Evolutionary conservation across 352 stramenopile species (phyloP), one percentile per base, ranked within the genome.

Genomic region (Pythium diclinum): DNA sequence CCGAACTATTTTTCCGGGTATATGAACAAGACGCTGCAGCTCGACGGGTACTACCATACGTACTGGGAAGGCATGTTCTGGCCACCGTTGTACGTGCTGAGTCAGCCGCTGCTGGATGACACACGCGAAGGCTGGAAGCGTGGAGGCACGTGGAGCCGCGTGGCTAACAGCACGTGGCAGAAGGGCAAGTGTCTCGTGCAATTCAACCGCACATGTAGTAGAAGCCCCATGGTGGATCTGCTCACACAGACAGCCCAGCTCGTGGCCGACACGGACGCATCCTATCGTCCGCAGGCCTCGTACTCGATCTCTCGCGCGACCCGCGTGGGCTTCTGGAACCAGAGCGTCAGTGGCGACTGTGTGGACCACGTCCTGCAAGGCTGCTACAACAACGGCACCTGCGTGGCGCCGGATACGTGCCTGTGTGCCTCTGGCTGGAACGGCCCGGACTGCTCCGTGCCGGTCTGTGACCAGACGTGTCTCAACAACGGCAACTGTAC

Each of bases 351-450:
- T 53, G 77, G 73, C 4, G 69, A 77, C 23, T 99, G 96, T 73
- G 79, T 98, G 2, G 96, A 99, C 70, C 68, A 82, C 17, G 96
- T 99, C 13, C 47, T 97, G 10, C 81, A 86, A 54, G 96, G 96
- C 6, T 99, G 96, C 77, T 98, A 89, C 71, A 99, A 98, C 74
- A 98, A 98, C 64, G 92, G 94, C n/a, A 98, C 91, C 8, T 98
- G 94, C 67, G 76, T 94, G 2, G 90, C 85, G 4, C 93, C 94
- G 2, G 74, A 88, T 56, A 91, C 81, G 28, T 98, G 93, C 57
- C 57, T 59, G 3, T 98, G 93, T 61, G 81, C 85, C 9, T 3
- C 53, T 9, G 91, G 90, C 0, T 97, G 91, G 89, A 73, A 71
- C 7, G 90, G 91, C 13, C 55, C 51, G 7, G 87, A 97, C 69